phyloP scores from a whole-genome alignment of 768 basidiomycete species.

The Tulasnella sp. region DNA sequence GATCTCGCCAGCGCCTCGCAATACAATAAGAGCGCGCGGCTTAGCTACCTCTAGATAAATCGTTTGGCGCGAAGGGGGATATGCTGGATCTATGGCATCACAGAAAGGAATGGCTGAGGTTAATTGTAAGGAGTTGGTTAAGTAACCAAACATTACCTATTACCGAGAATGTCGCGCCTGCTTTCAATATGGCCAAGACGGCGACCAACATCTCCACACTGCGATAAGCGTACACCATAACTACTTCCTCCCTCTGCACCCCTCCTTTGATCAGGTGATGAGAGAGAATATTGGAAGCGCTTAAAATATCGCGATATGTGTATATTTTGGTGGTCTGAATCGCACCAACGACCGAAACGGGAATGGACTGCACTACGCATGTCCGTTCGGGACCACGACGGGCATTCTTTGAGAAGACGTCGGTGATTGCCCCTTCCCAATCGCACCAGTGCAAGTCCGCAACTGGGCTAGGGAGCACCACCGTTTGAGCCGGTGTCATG shows the following conservation, averaged over 20 bases:
- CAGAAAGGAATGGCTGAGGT: background rate
- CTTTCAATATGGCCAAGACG: constrained; percentile 92
- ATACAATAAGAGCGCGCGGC: constrained; percentile 80
- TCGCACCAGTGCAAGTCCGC: constrained; percentile 93
- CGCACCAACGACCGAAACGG: constrained; percentile 28
- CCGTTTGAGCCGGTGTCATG: constrained; percentile 57
- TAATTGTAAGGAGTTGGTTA: background rate
- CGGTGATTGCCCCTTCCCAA: constrained; percentile 93
- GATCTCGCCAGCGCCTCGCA: constrained; percentile 81
- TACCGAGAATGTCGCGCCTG: constrained; percentile 92
- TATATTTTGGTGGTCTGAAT: constrained; percentile 45
- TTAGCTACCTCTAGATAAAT: constrained; percentile 88
- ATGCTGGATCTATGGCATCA: constrained; percentile 69
- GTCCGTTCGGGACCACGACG: constrained; percentile 62
- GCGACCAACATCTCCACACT: constrained; percentile 95
- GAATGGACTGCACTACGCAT: constrained; percentile 76
- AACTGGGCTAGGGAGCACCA: constrained; percentile 67
- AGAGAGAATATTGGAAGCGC: constrained; percentile 78
- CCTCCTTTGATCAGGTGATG: constrained; percentile 82
- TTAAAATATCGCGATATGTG: constrained; percentile 71
- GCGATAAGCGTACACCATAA: constrained; percentile 95
- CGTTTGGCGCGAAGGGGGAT: constrained; percentile 84
- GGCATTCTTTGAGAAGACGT: constrained; percentile 87
- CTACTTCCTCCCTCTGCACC: constrained; percentile 85
- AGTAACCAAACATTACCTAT: constrained; percentile 51